A percentile compares a stretch with the other conserved stretches of the same genome.
These are phyloP conservation scores for Shiraia bambusicola DNA, from an alignment of 2,329 filamentous ascomycete genomes.

Conservation along the genomic window DNA sequence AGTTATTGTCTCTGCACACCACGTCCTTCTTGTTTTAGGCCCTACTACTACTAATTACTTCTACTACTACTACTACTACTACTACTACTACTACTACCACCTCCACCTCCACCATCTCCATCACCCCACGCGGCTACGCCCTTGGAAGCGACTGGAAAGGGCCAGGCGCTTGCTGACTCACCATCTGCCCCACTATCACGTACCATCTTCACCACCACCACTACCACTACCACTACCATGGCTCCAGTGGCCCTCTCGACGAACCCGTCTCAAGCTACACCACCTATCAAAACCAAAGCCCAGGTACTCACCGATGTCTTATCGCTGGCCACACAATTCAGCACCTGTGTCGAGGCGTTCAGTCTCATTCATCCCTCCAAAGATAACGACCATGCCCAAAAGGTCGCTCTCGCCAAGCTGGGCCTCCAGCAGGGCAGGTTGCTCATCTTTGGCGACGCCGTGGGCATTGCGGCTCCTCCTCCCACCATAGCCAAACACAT, in stretches of 20 bases:
- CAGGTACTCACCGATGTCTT: conserved; percentile 45
- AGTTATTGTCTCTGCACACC: conserved; percentile 12
- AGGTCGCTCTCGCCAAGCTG: conserved; percentile 46
- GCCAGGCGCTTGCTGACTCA: no score
- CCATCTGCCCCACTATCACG: neutral
- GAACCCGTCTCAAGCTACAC: conserved; percentile 20
- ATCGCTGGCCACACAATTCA: conserved; percentile 49
- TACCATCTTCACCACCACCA: conserved; percentile 13
- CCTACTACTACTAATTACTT: no score
- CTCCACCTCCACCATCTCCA: neutral
- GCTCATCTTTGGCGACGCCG: conserved; percentile 51
- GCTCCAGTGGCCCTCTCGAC: neutral
- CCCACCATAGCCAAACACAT: conserved; percentile 47
- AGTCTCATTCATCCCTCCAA: conserved; percentile 48
- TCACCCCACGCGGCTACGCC: no score
- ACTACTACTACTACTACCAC: no score
- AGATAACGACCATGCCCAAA: conserved; percentile 47
- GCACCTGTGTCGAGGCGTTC: conserved; percentile 51
- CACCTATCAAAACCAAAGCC: conserved; percentile 27
- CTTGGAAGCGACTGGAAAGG: no score
- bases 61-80: no score
- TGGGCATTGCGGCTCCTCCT: conserved; percentile 50
- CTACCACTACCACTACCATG: conserved; percentile 15
- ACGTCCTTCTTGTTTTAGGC: neutral
- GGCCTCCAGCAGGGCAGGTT: conserved; percentile 52